These are phyloP conservation scores for Albatrellus ellisii DNA, from an alignment of 768 basidiomycete species.

Conservation along the genomic window DNA sequence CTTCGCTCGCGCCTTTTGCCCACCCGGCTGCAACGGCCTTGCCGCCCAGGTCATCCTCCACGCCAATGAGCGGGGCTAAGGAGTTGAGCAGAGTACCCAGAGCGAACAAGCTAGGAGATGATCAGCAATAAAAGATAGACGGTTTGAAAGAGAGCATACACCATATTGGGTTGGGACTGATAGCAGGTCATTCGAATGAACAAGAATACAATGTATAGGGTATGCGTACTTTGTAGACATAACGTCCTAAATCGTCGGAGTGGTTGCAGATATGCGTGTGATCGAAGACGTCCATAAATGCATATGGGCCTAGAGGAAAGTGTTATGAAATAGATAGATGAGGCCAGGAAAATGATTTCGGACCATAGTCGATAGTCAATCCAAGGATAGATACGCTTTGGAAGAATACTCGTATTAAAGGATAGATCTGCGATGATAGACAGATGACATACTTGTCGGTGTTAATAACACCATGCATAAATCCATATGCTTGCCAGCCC, in stretches of 20 bases:
- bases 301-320: conserved; percentile 55
- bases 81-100: conserved; percentile 65
- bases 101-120: conserved; percentile 48
- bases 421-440: conserved; percentile 4
- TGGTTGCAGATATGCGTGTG: conserved; percentile 84
- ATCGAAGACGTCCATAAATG: conserved; percentile 93
- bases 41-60: conserved; percentile 44
- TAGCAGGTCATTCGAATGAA: neutral
- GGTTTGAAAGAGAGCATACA: conserved; percentile 30
- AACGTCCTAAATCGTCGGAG: conserved; percentile 64
- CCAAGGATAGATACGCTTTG: conserved; percentile 59
- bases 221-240: conserved; percentile 45
- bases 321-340: too few relatives aligned
- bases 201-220: conserved; percentile 1
- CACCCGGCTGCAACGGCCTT: conserved; percentile 47
- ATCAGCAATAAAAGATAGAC: conserved; percentile 4
- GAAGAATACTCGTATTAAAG: neutral
- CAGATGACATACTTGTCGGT: conserved; percentile 61
- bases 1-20: conserved; percentile 39
- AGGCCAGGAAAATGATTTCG: too few relatives aligned
- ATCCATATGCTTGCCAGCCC: conserved; percentile 89
- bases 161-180: conserved; percentile 67
- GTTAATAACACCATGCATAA: conserved; percentile 96
- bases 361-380: conserved; percentile 67
- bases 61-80: conserved; percentile 77